These are phyloP conservation scores for Talaromyces thailandensis DNA, from an alignment of 495 filamentous ascomycete genomes.

Conservation along the genomic window DNA sequence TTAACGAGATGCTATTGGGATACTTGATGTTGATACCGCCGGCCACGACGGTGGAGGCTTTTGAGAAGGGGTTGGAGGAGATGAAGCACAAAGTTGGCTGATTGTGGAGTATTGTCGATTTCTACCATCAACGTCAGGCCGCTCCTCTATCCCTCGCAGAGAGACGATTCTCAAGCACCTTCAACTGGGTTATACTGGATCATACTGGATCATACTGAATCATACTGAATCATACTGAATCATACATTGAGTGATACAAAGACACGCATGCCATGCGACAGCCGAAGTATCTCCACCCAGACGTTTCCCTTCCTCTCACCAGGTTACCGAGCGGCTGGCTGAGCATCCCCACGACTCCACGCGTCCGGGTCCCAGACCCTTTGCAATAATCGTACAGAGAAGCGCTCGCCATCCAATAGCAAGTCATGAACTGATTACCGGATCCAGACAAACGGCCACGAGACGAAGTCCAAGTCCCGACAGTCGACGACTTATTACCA, in stretches of 20 bases:
- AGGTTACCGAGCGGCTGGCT: background rate
- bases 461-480: background rate
- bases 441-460: background rate
- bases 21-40: conserved; percentile 25
- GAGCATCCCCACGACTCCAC: background rate
- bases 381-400: background rate
- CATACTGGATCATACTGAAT: too few relatives aligned
- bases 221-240: too few relatives aligned
- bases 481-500: background rate
- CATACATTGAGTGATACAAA: too few relatives aligned
- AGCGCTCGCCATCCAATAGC: background rate
- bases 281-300: background rate
- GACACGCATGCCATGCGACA: too few relatives aligned
- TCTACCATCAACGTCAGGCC: background rate
- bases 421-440: background rate
- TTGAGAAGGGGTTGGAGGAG: conserved; percentile 21
- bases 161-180: background rate
- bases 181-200: too few relatives aligned
- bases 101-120: background rate
- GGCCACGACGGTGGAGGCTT: conserved; percentile 24
- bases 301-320: background rate
- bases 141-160: background rate
- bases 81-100: background rate
- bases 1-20: conserved; percentile 34
- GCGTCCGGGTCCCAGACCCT: background rate